Evolutionary conservation across 169 alveolate genomes (phyloP), one percentile per base, ranked within the genome.

Genomic region (Plasmodium cynomolgi): DNA sequence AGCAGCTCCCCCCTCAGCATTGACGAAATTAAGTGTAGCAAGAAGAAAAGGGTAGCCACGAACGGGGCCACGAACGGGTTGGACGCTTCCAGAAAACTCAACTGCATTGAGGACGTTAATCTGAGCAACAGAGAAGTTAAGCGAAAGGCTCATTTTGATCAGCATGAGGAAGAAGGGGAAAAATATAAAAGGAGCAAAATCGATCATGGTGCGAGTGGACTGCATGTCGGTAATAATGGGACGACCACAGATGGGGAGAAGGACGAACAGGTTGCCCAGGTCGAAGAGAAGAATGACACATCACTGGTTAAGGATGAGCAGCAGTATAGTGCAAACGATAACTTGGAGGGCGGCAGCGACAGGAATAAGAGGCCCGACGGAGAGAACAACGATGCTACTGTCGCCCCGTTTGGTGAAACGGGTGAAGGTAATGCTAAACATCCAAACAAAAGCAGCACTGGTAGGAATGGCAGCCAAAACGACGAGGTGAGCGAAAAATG

Each of bases 1-100:
- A 95, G 96, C 56, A 95, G 95, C 71, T 85, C 86, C 34, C 95
- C 94, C n/a, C 92, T 93, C 33, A 81, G 83, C 37, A 81, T 77
- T 3, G 94, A 54, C 23, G 81, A 91, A 54, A 81, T 81, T 54
- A 84, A 81, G 34, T 44, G 75, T 33, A 41, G 23, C 3, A 79
- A 85, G 7, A 82, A 81, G 84, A 95, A 54, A 26, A 84, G 75
- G 8, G 75, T 83, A 9, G 72, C 15, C 1, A 26, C 83, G 0
- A 31, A 34, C 34, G 34, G 62, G 3, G 39, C 39, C 2, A 7
- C 71, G 13, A 73, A n/a, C 17, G 62, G 81, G 6, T 44, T 9
- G 8, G 50, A 41, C 34, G 31, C 34, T 68, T 37, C 33, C 13
- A 81, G 71, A 20, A 71, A 37, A 37, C 33, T 31, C 1, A 77